Evolutionary conservation across 2,329 filamentous ascomycete genomes (phyloP).

Genomic region (Penicillium sp.): DNA sequence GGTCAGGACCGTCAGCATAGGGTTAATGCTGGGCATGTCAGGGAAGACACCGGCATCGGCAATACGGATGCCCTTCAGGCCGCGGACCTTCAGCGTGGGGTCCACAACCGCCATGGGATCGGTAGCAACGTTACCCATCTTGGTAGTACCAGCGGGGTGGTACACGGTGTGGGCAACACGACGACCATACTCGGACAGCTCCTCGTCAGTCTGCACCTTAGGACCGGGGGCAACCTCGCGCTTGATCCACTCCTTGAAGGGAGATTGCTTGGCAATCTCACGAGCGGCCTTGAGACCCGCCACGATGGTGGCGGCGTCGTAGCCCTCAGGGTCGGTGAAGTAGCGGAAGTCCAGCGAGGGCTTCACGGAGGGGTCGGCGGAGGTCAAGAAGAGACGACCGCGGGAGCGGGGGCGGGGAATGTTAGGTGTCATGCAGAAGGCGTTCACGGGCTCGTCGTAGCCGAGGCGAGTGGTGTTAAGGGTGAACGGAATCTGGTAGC

Average conservation of each 20-base stretch:
- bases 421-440: conserved; percentile 92
- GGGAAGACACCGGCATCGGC: conserved; percentile 87
- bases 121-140: conserved; percentile 73
- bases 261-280: conserved; percentile 68
- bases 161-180: conserved; percentile 84
- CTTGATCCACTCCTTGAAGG: conserved; percentile 81
- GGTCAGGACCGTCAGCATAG: conserved; percentile 83
- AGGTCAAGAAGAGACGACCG: conserved; percentile 74
- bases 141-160: conserved; percentile 83
- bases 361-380: conserved; percentile 70
- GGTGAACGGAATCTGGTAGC: conserved; percentile 91
- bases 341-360: conserved; percentile 84
- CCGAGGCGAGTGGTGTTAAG: conserved; percentile 80
- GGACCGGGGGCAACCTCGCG: conserved; percentile 76
- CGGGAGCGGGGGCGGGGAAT: conserved; percentile 78
- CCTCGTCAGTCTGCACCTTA: conserved; percentile 70
- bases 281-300: conserved; percentile 75
- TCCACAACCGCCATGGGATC: conserved; percentile 80
- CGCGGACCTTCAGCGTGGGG: conserved; percentile 66
- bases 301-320: conserved; percentile 78
- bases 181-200: conserved; percentile 76
- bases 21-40: conserved; percentile 81
- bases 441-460: conserved; percentile 67
- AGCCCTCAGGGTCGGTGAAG: conserved; percentile 82
- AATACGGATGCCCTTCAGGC: conserved; percentile 70